Percentiles rank a stretch among this genome's conserved stretches.
Evolutionary conservation across 495 filamentous ascomycete genomes (phyloP).

Genomic region (Amniculicola lignicola): DNA sequence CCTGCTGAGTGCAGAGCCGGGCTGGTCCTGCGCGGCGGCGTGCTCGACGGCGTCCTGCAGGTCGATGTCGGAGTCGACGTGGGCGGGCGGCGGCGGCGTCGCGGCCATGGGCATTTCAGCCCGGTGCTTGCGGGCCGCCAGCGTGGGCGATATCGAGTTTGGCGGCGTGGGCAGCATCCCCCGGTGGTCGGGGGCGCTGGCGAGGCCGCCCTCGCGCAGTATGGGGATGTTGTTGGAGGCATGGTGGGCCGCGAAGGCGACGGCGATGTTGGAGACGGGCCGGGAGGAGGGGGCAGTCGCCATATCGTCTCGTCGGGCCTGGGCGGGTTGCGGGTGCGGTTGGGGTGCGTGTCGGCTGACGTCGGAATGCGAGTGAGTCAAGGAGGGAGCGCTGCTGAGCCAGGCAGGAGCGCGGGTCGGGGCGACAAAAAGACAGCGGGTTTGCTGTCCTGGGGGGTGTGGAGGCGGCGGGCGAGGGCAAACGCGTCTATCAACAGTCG

Average conservation of each 20-base stretch:
- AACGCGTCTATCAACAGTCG: not conserved
- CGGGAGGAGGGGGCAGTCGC: constrained; percentile 46
- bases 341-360: constrained; percentile 4
- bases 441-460: not conserved
- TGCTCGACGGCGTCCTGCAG: constrained; percentile 65
- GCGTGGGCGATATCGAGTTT: constrained; percentile 89
- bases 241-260: constrained; percentile 62
- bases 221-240: constrained; percentile 69
- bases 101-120: constrained; percentile 48
- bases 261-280: constrained; percentile 55
- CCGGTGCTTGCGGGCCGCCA: constrained; percentile 73
- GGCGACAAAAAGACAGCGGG: not conserved
- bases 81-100: constrained; percentile 54
- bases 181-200: constrained; percentile 59
- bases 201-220: constrained; percentile 50
- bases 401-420: not conserved
- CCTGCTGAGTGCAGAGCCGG: constrained; percentile 32
- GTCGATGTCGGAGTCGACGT: constrained; percentile 86
- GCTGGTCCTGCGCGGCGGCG: constrained; percentile 46
- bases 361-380: constrained; percentile 1
- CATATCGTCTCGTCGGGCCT: constrained; percentile 51
- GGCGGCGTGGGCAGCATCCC: constrained; percentile 81
- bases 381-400: not conserved
- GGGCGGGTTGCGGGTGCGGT: not conserved
- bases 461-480: not conserved